Conservation (phyloP, 2,329 filamentous ascomycete genomes). For the Curvularia hawaiiensis region DNA sequence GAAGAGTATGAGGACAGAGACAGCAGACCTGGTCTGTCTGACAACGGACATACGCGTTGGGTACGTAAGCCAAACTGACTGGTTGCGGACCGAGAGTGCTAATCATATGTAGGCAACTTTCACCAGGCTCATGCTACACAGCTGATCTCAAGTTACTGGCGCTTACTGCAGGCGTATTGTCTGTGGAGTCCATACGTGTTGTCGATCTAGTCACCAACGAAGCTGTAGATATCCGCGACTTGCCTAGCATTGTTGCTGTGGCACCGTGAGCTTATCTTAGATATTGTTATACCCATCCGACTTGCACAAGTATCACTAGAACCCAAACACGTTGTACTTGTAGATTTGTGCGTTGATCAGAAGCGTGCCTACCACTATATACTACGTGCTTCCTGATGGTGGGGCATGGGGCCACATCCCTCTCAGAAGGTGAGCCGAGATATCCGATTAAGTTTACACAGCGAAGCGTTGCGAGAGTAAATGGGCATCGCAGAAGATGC, state of each 20-base stretch:
- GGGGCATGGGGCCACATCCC: neutral
- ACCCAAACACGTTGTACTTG: neutral
- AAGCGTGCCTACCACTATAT: neutral
- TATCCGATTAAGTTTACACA: neutral
- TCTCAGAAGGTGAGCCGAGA: neutral
- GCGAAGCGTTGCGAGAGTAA: neutral
- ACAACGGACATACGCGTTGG: slow-evolving; percentile 77
- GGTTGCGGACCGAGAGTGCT: slow-evolving; percentile 7
- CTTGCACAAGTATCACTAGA: neutral
- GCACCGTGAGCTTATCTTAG: slow-evolving; percentile 16
- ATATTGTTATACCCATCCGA: neutral
- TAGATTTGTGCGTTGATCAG: neutral
- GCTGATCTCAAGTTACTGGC: slow-evolving; percentile 75
- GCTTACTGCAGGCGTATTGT: slow-evolving; percentile 67
- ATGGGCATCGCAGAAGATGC: neutral
- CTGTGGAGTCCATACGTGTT: slow-evolving; percentile 74
- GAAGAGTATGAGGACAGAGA: slow-evolving; percentile 66
- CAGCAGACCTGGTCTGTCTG: slow-evolving; percentile 72
- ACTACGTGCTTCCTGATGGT: neutral
- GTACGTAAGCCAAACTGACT: slow-evolving; percentile 46
- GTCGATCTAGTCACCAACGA: slow-evolving; percentile 76
- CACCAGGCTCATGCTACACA: slow-evolving; percentile 74
- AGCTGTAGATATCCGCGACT: slow-evolving; percentile 75
- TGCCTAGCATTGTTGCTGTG: slow-evolving; percentile 67
- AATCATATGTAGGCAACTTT: slow-evolving; percentile 61